phyloP scores from a whole-genome alignment of 352 stramenopile genomes.

The Paralagenidium karlingii region DNA sequence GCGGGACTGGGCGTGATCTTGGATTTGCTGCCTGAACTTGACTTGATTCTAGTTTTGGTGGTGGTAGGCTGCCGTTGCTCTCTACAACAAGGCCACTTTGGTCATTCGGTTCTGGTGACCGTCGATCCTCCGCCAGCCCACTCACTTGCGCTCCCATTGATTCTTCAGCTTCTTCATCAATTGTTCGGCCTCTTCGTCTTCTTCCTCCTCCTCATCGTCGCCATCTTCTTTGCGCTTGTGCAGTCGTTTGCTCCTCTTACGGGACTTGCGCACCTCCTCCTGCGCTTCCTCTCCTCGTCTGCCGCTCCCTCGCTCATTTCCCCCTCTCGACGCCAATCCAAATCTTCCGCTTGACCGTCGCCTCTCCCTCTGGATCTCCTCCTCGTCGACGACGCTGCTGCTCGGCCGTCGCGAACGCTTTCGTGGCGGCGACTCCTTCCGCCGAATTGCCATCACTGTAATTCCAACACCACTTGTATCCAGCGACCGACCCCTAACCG shows the following conservation, averaged over 20 bases:
- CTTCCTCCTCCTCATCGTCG: slow-evolving; percentile 7
- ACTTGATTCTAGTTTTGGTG: neutral
- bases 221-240: neutral
- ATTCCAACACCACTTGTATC: no score
- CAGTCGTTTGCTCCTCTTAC: neutral
- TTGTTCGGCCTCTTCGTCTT: slow-evolving; percentile 16
- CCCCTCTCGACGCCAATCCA: no score
- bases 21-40: slow-evolving; percentile 7
- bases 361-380: no score
- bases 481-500: no score
- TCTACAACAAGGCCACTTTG: slow-evolving; percentile 2
- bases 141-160: no score
- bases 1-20: slow-evolving; percentile 15
- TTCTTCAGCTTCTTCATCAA: slow-evolving; percentile 28
- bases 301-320: neutral
- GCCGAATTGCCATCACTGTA: no score
- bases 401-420: no score
- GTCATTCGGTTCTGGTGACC: slow-evolving; percentile 22
- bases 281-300: neutral
- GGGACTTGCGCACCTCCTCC: no score
- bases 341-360: no score
- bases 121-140: no score
- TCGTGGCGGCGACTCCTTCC: no score
- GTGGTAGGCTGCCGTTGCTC: neutral
- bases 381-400: no score